These are phyloP conservation scores for Cyclotella distinguenda DNA, from an alignment of 108 stramenopile genomes.

Conservation along the genomic window DNA sequence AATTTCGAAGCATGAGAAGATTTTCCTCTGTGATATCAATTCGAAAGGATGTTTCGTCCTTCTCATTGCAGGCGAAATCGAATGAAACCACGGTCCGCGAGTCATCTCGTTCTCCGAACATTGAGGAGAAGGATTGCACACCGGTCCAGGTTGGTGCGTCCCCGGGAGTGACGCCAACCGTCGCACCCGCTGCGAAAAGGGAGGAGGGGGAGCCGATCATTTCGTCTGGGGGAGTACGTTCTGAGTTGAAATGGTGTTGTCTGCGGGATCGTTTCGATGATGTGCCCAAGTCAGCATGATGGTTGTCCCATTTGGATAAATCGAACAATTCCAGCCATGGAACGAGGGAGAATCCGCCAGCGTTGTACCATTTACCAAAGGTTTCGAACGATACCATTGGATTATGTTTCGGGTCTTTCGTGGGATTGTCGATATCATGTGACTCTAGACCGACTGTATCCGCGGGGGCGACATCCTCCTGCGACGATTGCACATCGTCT, in stretches of 20 bases:
- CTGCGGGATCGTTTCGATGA: conserved; percentile 28
- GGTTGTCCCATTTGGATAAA: conserved; percentile 72
- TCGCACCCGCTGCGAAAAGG: conserved; percentile 35
- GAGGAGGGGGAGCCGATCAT: conserved; percentile 41
- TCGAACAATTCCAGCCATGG: conserved; percentile 89
- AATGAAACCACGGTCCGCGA: conserved; percentile 74
- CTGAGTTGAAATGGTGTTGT: conserved; percentile 17
- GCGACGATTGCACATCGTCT: no score
- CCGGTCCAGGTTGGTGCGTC: not conserved
- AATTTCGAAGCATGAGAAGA: conserved; percentile 56
- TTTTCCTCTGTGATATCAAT: conserved; percentile 85
- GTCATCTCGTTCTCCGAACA: conserved; percentile 43
- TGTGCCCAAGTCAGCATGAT: conserved; percentile 3
- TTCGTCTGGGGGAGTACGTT: conserved; percentile 11
- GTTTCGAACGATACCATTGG: conserved; percentile 51
- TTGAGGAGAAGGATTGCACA: conserved; percentile 41
- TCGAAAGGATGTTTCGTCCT: conserved; percentile 27
- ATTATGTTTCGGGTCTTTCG: not conserved
- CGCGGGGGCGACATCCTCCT: no score
- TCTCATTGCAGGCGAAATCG: conserved; percentile 44
- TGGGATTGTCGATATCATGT: not conserved
- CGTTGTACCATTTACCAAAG: conserved; percentile 82
- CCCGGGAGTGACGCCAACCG: conserved; percentile 22
- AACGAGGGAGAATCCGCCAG: conserved; percentile 70
- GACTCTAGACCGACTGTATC: no score